Evolutionary conservation across 2,329 filamentous ascomycete genomes (phyloP), one percentile per base, ranked within the genome.

Genomic region (Davidsoniella eucalypti): DNA sequence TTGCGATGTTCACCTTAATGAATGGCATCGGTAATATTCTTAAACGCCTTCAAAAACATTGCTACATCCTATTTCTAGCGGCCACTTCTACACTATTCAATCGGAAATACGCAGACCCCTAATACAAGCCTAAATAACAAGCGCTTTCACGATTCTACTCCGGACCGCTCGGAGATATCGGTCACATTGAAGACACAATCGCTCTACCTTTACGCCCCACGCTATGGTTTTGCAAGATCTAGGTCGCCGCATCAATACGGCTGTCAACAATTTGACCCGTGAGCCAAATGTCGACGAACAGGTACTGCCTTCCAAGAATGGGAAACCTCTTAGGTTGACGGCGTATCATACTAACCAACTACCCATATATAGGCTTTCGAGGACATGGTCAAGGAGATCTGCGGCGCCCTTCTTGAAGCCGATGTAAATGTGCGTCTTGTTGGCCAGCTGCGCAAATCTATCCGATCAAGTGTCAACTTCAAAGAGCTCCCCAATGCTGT

Each of bases 181-280:
- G 5, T 2, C 21, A 23, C 21, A 23, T 23, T 23, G 21, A 38
- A 5, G 16, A 17, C 29, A 17, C 6, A 26, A 2, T n/a, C 29
- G 3, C 6, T 21, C 9, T 23, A 12, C 10, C 14, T 29, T 39
- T 10, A 21, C 12, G 12, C 23, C 21, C 41, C 40, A 44, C 51
- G 52, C 61, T 63, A 98, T 98, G 92, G 92, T 98, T 75, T 84
- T 98, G 63, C 88, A 94, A 80, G 92, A 98, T 76, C 78, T 98
- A 54, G 92, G 92, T 60, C 87, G 90, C 73, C 92, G 92, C 70
- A 96, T 98, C 67, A 96, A 95, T 70, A 79, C 87, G 73, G 92
- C 92, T 61, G 85, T 98, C 69, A 84, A 81, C 56, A 90, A 95
- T 69, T 75, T 96, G 61, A 94, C 90, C 54, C 77, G 90, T 61